These are phyloP conservation scores for Microcyclosporella mali DNA, from an alignment of 2,329 filamentous ascomycete genomes.

Conservation along the genomic window DNA sequence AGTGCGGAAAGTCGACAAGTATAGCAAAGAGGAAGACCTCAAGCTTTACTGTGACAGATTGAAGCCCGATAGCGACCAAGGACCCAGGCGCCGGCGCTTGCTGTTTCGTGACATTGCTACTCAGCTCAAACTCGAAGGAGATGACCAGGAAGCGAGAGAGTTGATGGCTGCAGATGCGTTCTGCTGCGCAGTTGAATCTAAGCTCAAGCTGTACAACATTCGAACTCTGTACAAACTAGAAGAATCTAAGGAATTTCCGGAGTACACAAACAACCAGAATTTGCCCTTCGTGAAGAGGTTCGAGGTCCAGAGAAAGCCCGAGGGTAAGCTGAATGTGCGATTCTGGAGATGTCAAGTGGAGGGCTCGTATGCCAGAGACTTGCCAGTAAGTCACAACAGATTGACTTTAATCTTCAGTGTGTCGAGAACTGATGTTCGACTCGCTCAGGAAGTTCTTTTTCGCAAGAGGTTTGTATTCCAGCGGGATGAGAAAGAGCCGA, in stretches of 20 bases:
- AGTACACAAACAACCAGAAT: neutral
- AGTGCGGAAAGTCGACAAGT: conserved; percentile 1
- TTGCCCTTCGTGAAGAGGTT: neutral
- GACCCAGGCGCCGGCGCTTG: neutral
- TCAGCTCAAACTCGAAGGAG: no score
- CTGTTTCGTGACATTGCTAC: no score
- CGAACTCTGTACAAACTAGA: no score
- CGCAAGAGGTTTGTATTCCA: neutral
- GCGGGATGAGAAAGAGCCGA: neutral
- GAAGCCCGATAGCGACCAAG: neutral
- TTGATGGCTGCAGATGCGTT: neutral
- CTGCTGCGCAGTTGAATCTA: no score
- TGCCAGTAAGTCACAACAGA: no score
- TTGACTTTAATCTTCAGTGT: neutral
- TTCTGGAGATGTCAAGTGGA: neutral
- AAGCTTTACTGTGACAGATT: neutral
- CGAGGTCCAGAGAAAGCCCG: neutral
- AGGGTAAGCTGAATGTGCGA: neutral
- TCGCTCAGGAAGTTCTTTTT: neutral
- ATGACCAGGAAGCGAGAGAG: neutral
- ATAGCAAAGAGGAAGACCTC: conserved; percentile 2
- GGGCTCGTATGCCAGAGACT: no score
- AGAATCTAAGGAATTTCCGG: no score
- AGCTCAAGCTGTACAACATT: no score
- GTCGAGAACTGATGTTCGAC: no score